Conservation (phyloP, 2,329 filamentous ascomycete species). For the Colletotrichum spaethianum region DNA sequence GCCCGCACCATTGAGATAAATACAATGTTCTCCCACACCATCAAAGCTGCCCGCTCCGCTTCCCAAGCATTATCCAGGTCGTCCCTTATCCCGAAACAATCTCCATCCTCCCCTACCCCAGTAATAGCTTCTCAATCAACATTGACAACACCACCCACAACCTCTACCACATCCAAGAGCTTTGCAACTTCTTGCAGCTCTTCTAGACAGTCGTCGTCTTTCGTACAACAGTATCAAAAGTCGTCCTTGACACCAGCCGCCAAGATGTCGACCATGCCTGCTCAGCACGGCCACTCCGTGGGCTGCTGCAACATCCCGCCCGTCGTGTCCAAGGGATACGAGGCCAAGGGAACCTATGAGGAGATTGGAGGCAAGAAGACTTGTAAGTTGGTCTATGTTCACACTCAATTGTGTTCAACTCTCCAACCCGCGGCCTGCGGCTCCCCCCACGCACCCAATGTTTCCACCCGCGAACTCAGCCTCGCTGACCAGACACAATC, state of each 20-base stretch:
- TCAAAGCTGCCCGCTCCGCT: conserved; percentile 27
- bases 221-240: neutral
- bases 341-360: conserved; percentile 69
- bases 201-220: neutral
- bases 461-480: too few species aligned
- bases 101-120: neutral
- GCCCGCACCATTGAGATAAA: conserved; percentile 3
- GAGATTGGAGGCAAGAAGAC: conserved; percentile 70
- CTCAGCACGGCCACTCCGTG: conserved; percentile 67
- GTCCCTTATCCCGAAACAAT: conserved; percentile 9
- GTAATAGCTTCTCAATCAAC: conserved; percentile 19
- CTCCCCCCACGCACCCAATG: neutral
- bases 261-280: conserved; percentile 66
- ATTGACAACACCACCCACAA: conserved; percentile 9
- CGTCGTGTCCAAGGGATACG: conserved; percentile 69
- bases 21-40: conserved; percentile 24
- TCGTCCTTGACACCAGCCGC: conserved; percentile 26
- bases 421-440: neutral
- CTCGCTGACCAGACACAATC: neutral
- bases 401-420: neutral
- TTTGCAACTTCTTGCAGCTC: conserved; percentile 6
- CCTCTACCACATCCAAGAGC: conserved; percentile 1
- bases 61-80: conserved; percentile 29
- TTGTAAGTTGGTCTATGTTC: conserved; percentile 50
- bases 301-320: conserved; percentile 73